Conservation (phyloP, 2,329 filamentous ascomycete species). For the Penicillium sp. region DNA sequence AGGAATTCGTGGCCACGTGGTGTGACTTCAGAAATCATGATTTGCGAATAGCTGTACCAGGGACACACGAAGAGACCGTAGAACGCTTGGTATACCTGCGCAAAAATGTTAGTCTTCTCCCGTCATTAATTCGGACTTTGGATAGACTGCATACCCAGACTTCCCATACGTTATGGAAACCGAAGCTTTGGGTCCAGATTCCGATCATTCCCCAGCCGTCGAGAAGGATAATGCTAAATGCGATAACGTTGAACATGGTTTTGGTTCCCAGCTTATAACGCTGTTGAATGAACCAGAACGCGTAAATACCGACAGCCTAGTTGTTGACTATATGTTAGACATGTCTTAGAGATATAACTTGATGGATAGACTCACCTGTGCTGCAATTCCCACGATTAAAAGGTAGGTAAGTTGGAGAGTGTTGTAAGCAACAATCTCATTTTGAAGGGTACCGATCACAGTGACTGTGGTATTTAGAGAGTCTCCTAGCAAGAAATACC, state of each 20-base stretch:
- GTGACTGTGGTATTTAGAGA: slow-evolving; percentile 70
- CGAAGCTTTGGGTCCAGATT: slow-evolving; percentile 56
- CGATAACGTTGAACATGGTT: slow-evolving; percentile 67
- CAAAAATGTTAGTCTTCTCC: not conserved
- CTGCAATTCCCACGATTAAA: slow-evolving; percentile 64
- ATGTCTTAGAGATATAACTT: not conserved
- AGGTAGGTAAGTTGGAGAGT: slow-evolving; percentile 66
- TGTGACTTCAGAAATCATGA: slow-evolving; percentile 70
- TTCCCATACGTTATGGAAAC: slow-evolving; percentile 57
- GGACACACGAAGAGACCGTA: slow-evolving; percentile 68
- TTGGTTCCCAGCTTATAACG: slow-evolving; percentile 62
- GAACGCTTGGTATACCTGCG: slow-evolving; percentile 50
- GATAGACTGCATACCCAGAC: slow-evolving; percentile 43
- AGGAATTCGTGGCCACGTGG: slow-evolving; percentile 68
- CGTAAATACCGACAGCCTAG: slow-evolving; percentile 57
- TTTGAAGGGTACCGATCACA: slow-evolving; percentile 66
- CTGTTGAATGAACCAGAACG: slow-evolving; percentile 63
- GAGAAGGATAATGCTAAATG: slow-evolving; percentile 61
- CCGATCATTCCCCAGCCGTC: slow-evolving; percentile 61
- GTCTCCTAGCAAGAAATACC: slow-evolving; percentile 69
- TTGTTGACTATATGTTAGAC: not conserved
- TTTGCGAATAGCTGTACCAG: slow-evolving; percentile 71
- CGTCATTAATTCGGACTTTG: not conserved
- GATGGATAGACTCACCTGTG: slow-evolving; percentile 49
- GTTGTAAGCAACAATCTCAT: slow-evolving; percentile 64